These are phyloP conservation scores for Ampelocalamus luodianensis DNA, from an alignment of 176 grass and related monocot species.

Conservation along the genomic window DNA sequence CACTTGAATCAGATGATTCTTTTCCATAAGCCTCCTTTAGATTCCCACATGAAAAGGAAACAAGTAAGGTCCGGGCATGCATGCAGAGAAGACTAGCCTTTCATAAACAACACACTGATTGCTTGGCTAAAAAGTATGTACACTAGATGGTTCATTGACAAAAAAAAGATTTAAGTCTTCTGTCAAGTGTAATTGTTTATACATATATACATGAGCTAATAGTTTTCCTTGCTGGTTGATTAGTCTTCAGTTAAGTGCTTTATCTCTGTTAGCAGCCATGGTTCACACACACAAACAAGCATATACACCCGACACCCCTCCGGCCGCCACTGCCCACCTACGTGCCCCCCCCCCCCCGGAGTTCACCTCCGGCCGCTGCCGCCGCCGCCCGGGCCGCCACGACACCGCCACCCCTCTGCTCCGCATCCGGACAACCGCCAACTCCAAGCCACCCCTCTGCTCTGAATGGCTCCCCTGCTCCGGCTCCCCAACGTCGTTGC, in stretches of 20 bases:
- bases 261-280: background rate
- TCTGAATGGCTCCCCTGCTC: too few relatives aligned
- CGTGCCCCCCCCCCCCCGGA: too few relatives aligned
- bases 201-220: background rate
- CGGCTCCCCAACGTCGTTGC: too few relatives aligned
- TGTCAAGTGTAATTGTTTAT: background rate
- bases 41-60: slow-evolving; percentile 43
- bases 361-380: too few relatives aligned
- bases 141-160: background rate
- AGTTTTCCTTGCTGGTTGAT: background rate
- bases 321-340: too few relatives aligned
- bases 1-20: slow-evolving; percentile 67
- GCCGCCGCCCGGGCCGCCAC: too few relatives aligned
- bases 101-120: slow-evolving; percentile 12
- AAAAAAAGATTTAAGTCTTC: background rate
- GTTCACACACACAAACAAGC: background rate
- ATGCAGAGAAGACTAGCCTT: slow-evolving; percentile 10
- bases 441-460: too few relatives aligned
- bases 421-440: too few relatives aligned
- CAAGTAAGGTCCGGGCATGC: slow-evolving; percentile 37
- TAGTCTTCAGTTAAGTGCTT: background rate
- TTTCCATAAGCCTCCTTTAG: slow-evolving; percentile 79
- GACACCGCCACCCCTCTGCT: too few relatives aligned
- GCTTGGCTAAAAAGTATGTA: slow-evolving; percentile 11
- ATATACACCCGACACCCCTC: background rate